Evolutionary conservation across 257 asterid species (phyloP).

Genomic region (Solanum gandarillasii): DNA sequence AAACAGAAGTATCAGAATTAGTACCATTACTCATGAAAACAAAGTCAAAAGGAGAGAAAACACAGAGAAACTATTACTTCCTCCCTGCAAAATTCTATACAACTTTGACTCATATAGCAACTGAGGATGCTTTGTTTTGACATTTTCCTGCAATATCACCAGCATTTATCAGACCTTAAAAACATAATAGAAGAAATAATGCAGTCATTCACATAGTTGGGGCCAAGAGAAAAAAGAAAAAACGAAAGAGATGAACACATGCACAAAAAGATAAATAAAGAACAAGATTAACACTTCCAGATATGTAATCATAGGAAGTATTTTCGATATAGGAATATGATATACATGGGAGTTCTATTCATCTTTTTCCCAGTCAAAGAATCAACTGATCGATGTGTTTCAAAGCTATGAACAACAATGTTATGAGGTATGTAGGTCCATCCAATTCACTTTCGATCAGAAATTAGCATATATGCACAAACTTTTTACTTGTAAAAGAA

Average conservation of each 20-base stretch:
- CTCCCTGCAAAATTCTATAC: constrained; percentile 91
- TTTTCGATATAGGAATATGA: background rate
- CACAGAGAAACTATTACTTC: constrained; percentile 47
- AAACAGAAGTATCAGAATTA: constrained; percentile 15
- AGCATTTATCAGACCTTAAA: background rate
- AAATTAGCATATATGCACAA: background rate
- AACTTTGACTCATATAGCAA: constrained; percentile 87
- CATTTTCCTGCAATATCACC: constrained; percentile 54
- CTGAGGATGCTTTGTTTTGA: constrained; percentile 97
- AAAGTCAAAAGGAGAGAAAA: background rate
- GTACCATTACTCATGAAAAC: constrained; percentile 8
- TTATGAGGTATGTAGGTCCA: background rate
- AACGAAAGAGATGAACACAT: background rate
- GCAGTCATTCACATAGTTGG: background rate
- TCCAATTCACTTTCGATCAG: background rate
- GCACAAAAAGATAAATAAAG: background rate
- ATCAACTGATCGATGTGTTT: background rate
- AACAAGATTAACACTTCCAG: background rate
- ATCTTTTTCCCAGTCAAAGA: background rate
- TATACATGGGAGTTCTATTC: background rate
- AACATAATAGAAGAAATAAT: background rate
- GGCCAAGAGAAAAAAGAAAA: background rate
- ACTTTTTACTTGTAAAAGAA: background rate
- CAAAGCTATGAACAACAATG: background rate
- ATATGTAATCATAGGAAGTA: background rate